Evolutionary conservation across 768 basidiomycete species (phyloP).

Genomic region (Russula lepida): DNA sequence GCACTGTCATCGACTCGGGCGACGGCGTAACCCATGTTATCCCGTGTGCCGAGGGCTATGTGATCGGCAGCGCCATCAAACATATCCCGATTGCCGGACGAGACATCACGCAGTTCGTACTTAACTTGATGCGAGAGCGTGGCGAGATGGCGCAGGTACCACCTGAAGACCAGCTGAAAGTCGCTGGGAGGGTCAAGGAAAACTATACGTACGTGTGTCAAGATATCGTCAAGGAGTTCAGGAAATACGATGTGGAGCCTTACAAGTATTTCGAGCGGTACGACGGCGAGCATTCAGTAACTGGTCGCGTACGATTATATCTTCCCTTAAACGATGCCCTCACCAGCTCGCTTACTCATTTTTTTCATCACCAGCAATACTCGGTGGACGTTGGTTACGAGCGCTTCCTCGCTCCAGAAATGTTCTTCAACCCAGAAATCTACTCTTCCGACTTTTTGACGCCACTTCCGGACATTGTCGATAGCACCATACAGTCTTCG

Average conservation of each 20-base stretch:
- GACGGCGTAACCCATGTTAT: slow-evolving; percentile 99
- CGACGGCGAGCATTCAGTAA: slow-evolving; percentile 89
- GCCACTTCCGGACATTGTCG: slow-evolving; percentile 92
- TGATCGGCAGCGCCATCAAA: slow-evolving; percentile 98
- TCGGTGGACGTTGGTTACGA: slow-evolving; percentile 92
- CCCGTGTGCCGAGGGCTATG: slow-evolving; percentile 92
- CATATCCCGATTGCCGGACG: slow-evolving; percentile 98
- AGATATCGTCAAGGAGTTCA: slow-evolving; percentile 97
- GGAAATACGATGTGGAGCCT: slow-evolving; percentile 95
- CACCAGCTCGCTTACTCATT: not conserved
- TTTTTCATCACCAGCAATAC: slow-evolving; percentile 61
- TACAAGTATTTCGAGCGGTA: slow-evolving; percentile 91
- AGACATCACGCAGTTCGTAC: slow-evolving; percentile 93
- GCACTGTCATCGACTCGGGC: slow-evolving; percentile 97
- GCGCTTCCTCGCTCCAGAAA: slow-evolving; percentile 97
- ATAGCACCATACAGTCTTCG: slow-evolving; percentile 89
- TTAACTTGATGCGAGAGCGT: slow-evolving; percentile 91
- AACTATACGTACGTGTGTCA: slow-evolving; percentile 98
- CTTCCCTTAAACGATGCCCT: not conserved
- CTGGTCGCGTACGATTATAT: slow-evolving; percentile 59
- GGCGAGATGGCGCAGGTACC: slow-evolving; percentile 88
- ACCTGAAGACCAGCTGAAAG: slow-evolving; percentile 86
- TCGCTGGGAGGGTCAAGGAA: slow-evolving; percentile 95
- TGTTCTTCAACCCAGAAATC: slow-evolving; percentile 99
- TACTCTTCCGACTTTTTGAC: slow-evolving; percentile 96